Base-by-base conservation (phyloP, 768 basidiomycete genomes). In the Holtermannia corniformis region DNA sequence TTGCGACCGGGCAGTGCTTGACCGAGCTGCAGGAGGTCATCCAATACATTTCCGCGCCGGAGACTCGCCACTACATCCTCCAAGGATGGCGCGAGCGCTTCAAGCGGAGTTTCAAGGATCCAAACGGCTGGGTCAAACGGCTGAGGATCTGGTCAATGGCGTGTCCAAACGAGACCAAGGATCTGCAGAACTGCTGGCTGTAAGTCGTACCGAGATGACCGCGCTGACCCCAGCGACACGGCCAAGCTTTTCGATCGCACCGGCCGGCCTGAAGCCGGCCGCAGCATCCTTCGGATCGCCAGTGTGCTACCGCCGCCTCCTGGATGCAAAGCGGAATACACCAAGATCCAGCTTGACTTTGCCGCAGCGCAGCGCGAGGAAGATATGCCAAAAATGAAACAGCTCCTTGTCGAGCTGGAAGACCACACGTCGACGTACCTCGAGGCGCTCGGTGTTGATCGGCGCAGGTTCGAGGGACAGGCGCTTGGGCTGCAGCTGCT, bases 11-110 rank as follows among this genome's bases (percentile, higher is more conserved):
- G 0, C 64, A 72, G 49, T 51, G 63, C 25, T 59, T 72, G 5
- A 65, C 65, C 10, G 71, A 72, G 41, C 47, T 72, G 11, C 58
- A 68, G 40, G 71, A 72, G 52, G 71, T 70, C 20, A 70, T 72
- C 12, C 63, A 60, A 41, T 70, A 65, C 61, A 63, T 67, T 49
- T 61, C 62, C 12, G 62, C 56, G 41, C 71, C 71, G 0, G 71
- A 69, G 22, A 28, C 58, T n/a, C 57, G 62, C 25, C 45, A 56
- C 12, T 51, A 54, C 42, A 58, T 68, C 22, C 55, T 65, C 1
- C 44, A 51, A 1, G 54, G 55, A 3, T 70, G 71, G 71, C 54
- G 58, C 41, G 51, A 55, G 12, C 58, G 70, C 48, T 72, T 70
- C 44, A 63, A 65, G 44, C 52, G 56, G 16, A 61, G 63, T 44